Conservation (phyloP, 1,139 yeast genomes). For the Sugiyamaella castrensis region DNA sequence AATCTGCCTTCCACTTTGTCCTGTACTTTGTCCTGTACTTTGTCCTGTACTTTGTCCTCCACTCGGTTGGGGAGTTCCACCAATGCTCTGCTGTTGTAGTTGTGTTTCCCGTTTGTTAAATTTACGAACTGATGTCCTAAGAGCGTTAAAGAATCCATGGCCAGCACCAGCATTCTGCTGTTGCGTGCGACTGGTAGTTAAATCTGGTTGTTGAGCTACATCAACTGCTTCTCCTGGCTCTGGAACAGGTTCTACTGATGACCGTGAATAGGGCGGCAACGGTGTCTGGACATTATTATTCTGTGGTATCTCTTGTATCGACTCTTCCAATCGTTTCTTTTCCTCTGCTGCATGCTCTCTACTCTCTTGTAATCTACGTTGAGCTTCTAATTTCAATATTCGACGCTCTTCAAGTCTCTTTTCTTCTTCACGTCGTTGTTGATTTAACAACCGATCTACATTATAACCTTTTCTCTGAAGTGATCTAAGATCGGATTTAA, state of each 20-base stretch:
- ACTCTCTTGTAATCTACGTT: constrained; percentile 15
- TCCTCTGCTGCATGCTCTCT: constrained; percentile 8
- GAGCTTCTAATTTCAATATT: constrained; percentile 10
- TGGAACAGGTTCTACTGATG: constrained; percentile 1
- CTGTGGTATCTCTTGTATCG: background rate
- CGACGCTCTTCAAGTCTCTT: constrained; percentile 12
- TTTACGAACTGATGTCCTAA: background rate
- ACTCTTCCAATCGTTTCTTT: background rate
- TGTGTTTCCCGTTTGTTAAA: background rate
- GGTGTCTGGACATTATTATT: background rate
- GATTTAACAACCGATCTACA: constrained; percentile 36
- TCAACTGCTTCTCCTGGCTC: background rate
- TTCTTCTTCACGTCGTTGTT: constrained; percentile 22
- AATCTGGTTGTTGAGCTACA: background rate
- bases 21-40: no score
- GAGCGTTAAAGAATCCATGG: background rate
- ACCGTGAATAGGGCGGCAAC: background rate
- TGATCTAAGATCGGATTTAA: constrained; percentile 33
- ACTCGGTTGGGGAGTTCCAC: no score
- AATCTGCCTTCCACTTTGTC: no score
- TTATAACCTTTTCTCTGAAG: constrained; percentile 42
- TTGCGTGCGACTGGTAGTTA: background rate
- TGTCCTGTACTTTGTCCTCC: no score
- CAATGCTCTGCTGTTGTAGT: no score
- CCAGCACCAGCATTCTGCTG: background rate